Conservation (phyloP, 208 protist genomes). For the Acanthamoeba castellanii region DNA sequence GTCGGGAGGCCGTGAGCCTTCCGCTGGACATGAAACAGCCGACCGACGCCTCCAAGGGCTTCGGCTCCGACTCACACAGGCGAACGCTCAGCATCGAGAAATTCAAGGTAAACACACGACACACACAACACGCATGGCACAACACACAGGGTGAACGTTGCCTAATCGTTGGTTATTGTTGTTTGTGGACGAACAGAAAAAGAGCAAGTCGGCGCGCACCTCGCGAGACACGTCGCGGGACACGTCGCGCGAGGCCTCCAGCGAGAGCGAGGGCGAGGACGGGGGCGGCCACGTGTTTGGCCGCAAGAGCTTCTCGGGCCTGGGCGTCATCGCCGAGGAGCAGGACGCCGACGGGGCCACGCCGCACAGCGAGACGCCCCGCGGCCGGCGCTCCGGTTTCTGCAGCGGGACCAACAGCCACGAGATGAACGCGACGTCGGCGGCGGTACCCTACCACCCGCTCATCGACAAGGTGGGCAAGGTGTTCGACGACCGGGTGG, state of each 20-base stretch:
- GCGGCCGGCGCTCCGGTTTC: background rate
- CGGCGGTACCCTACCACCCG: slow-evolving; percentile 39
- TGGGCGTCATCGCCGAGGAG: slow-evolving; percentile 30
- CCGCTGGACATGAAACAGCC: background rate
- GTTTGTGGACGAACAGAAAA: background rate
- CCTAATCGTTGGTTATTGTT: background rate
- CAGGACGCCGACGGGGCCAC: background rate
- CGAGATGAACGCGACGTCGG: background rate
- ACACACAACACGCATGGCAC: too few relatives aligned
- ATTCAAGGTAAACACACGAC: background rate
- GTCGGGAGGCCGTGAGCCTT: background rate
- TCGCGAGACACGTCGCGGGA: slow-evolving; percentile 37
- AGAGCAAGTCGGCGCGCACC: background rate
- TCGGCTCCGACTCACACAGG: background rate
- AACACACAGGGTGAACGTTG: too few relatives aligned
- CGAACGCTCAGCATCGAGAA: slow-evolving; percentile 10
- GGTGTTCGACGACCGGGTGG: slow-evolving; percentile 28
- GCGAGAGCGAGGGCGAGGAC: slow-evolving; percentile 44
- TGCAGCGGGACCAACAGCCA: background rate
- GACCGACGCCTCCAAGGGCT: background rate
- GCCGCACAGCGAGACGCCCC: background rate
- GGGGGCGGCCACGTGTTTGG: background rate
- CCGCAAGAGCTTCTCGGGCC: slow-evolving; percentile 3
- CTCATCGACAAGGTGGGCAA: slow-evolving; percentile 59
- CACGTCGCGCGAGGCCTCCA: slow-evolving; percentile 32